Evolutionary conservation across 139 green algal genomes (phyloP), one percentile per base, ranked within the genome.

Genomic region (Coccomyxa sp.): DNA sequence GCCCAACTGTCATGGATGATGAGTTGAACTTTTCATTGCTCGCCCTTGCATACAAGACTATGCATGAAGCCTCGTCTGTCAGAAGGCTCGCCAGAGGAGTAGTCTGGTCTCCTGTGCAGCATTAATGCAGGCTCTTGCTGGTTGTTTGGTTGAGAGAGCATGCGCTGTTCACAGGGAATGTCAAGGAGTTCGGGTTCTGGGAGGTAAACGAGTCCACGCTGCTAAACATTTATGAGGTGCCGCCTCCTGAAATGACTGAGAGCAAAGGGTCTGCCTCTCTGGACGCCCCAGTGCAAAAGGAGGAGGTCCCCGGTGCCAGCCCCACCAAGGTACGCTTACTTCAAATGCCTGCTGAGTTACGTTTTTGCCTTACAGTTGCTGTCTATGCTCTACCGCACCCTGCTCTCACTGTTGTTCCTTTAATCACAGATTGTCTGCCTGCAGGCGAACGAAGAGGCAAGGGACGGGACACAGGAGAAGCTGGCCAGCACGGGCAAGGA

Each of bases 131-230:
- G 38, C n/a, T n/a, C n/a, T n/a, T n/a, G n/a, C 38, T 51, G 38
- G 38, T 51, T 51, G 38, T 51, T 7, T 11, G 7, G 38, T 3
- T 51, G 38, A 51, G 38, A 51, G 38, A 51, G 38, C 38, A 51
- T 51, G 38, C 38, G 7, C 38, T 51, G 38, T 51, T 82, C 78
- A 82, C 76, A 77, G 92, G 87, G 0, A 89, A 93, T 23, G 84
- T 97, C 0, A 89, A 86, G 51, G 93, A 97, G 83, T 95, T 97
- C 86, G 93, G 92, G 0, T 97, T 97, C 83, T 67, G 79, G 67
- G 51, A 82, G 60, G 77, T 94, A 17, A 28, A n/a, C 1, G 30
- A 30, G 30, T 38, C 71, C 63, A 71, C 63, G 18, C 63, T 71
- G 14, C 27, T 18, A 12, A n/a, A 77, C 14, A n/a, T 77, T 15